Conservation (phyloP, 2,329 filamentous ascomycete genomes). For the Neopestalotiopsis rosae region DNA sequence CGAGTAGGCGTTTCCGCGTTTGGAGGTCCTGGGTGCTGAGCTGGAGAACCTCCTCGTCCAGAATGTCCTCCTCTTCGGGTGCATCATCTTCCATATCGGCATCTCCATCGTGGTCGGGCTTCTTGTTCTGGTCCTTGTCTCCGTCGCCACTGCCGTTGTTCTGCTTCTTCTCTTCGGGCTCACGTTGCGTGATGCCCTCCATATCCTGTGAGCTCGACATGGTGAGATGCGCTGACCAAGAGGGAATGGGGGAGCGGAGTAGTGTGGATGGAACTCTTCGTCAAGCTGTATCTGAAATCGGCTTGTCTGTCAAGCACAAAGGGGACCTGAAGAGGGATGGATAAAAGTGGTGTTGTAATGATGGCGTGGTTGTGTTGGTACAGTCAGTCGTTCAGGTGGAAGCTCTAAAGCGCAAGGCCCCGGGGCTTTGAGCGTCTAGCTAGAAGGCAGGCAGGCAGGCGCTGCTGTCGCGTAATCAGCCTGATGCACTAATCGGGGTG, state of each 20-base stretch:
- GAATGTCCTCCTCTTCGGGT: conserved; percentile 75
- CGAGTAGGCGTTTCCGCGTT: conserved; percentile 86
- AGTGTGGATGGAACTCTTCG: background rate
- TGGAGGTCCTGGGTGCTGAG: conserved; percentile 94
- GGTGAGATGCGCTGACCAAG: conserved; percentile 17
- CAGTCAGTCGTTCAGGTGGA: conserved; percentile 23
- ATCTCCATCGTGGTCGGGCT: conserved; percentile 68
- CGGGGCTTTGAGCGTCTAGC: conserved; percentile 19
- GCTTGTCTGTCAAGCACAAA: background rate
- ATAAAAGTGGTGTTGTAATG: background rate
- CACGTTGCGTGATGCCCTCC: conserved; percentile 32
- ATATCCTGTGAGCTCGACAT: conserved; percentile 38
- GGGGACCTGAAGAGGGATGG: conserved; percentile 2
- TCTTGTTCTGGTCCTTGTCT: conserved; percentile 58
- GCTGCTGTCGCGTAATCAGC: conserved; percentile 37
- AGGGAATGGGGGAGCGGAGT: conserved; percentile 18
- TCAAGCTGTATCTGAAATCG: background rate
- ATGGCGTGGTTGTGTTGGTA: conserved; percentile 5
- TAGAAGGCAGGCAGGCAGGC: conserved; percentile 30
- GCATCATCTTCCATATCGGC: conserved; percentile 90
- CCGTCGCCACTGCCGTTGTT: conserved; percentile 58
- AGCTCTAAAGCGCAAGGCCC: conserved; percentile 26
- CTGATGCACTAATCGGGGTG: conserved; percentile 29
- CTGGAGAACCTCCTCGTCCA: conserved; percentile 92
- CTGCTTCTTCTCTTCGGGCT: conserved; percentile 56